Base-by-base conservation (phyloP, 768 basidiomycete genomes). In the Coprinellus aureogranulatus region DNA sequence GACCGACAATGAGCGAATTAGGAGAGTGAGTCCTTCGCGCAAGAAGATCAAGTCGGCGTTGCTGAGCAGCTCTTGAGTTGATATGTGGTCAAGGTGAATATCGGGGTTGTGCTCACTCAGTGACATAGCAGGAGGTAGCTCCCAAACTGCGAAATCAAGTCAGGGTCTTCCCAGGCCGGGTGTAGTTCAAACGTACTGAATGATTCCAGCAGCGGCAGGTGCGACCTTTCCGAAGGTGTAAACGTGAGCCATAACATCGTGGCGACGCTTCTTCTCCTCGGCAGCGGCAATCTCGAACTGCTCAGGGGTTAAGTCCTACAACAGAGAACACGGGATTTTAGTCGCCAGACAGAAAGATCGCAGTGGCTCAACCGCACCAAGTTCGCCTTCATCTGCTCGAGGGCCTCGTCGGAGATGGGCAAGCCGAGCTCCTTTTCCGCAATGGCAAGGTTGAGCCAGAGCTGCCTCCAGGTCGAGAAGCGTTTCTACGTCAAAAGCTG, bases 241-340 rank as follows among this genome's bases (percentile, higher is more conserved):
- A 44, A 99, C 97, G 68, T 99, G 97, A 0, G 97, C 97, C 97
- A 99, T 99, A 44, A 99, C 97, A 73, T 99, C 97, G 75, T 99
- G 97, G 12, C 97, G 82, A 25, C 97, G 78, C 75, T 94, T 97
- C 79, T 97, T 98, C 76, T 99, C 97, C 72, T 99, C 97, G 54
- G 82, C 76, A 0, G 94, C 95, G 1, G 97, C 97, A 53, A 91
- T 80, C 61, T 87, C 88, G 67, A 98, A 96, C 75, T 99, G 97
- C 48, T 88, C 84, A 11, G 84, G 88, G 55, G 94, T 93, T 27
- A 98, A 74, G 46, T 88, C 70, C 94, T 51, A n/a, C 9, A n/a
- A n/a, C n/a, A n/a, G 14, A 22, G 20, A 6, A n/a, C 16, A 44
- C 6, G 20, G 20, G 18, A n/a, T 8, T 44, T 18, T 44, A 22